Base-by-base conservation (phyloP, 108 stramenopile genomes). In the Skeletonema costatum region DNA sequence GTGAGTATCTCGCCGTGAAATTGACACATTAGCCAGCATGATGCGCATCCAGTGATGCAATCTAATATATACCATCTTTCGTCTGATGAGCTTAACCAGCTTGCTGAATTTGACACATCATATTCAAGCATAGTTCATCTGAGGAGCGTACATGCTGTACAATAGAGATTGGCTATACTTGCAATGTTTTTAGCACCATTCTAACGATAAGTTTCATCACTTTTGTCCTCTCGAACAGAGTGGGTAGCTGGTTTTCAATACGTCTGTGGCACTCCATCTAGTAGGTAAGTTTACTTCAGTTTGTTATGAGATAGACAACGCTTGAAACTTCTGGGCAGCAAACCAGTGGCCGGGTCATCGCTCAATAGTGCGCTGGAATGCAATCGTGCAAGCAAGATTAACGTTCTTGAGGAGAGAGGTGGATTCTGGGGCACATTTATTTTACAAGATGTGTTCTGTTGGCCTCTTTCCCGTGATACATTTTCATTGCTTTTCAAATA, bases 321-420 rank as follows among this genome's bases (percentile, higher is more conserved):
- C 80, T 74, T 74, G 80, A 70, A 74, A 64, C 64, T 60, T 81
- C 80, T 81, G 80, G 80, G 80, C 80, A 81, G 80, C 80, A 62
- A 70, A 81, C 80, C 72, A 81, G 73, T 68, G 80, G 80, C 73
- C 80, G 80, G 80, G 80, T 73, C 80, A 81, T 81, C 80, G 73
- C 80, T 73, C 80, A 81, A 81, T 60, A 81, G 80, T 81, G 80
- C 68, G 60, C 73, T 81, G 72, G 80, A 74, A 81, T 68, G 80
- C 80, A 81, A 81, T 81, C 80, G 64, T 74, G 64, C 80, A 74
- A 74, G 80, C 80, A 56, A 81, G 13, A 81, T 21, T 38, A 66
- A 77, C 64, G 9, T 64, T 70, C 73, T 74, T 74, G 66, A 70
- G 73, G 56, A 60, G 21, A 51, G 56, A 59, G 41, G 68, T 66